Evolutionary conservation across 768 basidiomycete genomes (phyloP).

Genomic region (Suillus bovinus): DNA sequence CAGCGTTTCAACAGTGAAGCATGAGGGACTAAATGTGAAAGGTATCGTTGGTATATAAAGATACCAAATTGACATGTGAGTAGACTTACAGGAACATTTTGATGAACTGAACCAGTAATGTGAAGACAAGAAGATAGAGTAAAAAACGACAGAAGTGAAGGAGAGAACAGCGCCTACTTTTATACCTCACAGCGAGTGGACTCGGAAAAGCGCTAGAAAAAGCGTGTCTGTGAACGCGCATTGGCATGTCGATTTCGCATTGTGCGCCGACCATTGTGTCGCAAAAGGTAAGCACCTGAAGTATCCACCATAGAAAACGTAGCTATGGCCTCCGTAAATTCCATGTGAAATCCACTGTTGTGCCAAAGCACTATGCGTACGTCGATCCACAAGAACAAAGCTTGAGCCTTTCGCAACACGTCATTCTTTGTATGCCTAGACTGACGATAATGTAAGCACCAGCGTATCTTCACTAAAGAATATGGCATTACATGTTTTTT

Average conservation of each 20-base stretch:
- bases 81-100: background rate
- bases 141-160: background rate
- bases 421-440: background rate
- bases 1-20: background rate
- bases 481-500: background rate
- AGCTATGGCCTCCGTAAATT: background rate
- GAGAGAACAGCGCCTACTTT: too few species aligned
- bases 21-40: background rate
- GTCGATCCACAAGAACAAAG: background rate
- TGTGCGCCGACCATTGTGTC: background rate
- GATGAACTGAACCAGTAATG: background rate
- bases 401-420: background rate
- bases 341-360: too few species aligned
- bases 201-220: background rate
- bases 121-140: background rate
- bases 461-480: background rate
- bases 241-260: too few species aligned
- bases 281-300: background rate
- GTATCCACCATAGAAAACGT: background rate
- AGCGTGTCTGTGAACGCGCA: background rate
- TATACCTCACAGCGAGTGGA: background rate
- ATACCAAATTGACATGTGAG: background rate
- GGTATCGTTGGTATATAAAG: background rate
- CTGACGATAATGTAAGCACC: background rate
- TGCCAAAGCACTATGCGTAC: background rate